These are phyloP conservation scores for Euptelea pleiosperma DNA, from an alignment of 164 flowering plant genomes.

Conservation along the genomic window DNA sequence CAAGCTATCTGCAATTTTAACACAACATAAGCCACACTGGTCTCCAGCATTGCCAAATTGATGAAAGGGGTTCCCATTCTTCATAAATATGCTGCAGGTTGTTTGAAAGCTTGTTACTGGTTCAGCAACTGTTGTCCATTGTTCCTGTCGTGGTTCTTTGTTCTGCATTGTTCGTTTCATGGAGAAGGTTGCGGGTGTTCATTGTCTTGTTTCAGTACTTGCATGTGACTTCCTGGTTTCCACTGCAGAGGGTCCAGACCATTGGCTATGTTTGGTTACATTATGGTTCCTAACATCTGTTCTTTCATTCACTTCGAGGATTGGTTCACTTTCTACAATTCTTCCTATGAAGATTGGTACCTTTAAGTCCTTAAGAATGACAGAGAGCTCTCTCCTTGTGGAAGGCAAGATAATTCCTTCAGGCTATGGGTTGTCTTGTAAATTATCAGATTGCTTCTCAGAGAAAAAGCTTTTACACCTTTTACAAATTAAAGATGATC, in stretches of 20 bases:
- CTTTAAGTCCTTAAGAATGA: background rate
- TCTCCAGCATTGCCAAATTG: slow-evolving; percentile 15
- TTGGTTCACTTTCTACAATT: background rate
- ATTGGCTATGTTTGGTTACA: slow-evolving; percentile 6
- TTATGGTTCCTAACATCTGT: background rate
- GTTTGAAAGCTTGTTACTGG: slow-evolving; percentile 10
- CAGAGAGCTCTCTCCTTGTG: background rate
- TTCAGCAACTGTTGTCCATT: slow-evolving; percentile 7
- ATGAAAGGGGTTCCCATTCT: slow-evolving; percentile 14
- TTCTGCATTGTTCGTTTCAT: slow-evolving; percentile 4
- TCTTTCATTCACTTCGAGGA: background rate
- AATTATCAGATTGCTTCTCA: background rate
- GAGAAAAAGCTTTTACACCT: background rate
- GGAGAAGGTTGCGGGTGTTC: slow-evolving; percentile 5
- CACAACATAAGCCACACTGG: slow-evolving; percentile 8
- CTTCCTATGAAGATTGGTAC: slow-evolving; percentile 5
- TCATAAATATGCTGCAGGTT: slow-evolving; percentile 14
- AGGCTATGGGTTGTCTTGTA: background rate
- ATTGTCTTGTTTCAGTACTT: slow-evolving; percentile 7
- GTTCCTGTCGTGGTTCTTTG: slow-evolving; percentile 10
- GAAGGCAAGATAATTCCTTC: no score
- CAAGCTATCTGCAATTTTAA: no score
- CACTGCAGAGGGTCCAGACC: background rate
- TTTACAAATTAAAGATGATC: background rate
- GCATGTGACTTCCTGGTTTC: slow-evolving; percentile 8